phyloP scores from a whole-genome alignment of 176 grass and related monocot species.

The Echinochloa phyllopogon region DNA sequence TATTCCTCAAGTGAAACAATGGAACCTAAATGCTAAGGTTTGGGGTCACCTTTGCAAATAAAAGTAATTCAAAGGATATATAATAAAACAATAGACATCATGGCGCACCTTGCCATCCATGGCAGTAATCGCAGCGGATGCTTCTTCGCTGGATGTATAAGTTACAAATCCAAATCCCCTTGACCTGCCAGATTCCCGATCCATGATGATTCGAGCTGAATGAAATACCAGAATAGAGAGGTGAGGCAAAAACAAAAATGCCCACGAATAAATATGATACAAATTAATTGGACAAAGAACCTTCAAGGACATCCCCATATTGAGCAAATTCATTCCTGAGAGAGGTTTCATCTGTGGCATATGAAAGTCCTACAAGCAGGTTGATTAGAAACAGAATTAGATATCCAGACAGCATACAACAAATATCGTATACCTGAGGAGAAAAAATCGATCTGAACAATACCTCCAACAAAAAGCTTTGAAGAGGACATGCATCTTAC shows the following conservation, averaged over 20 bases:
- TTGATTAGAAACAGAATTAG: background rate
- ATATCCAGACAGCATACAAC: background rate
- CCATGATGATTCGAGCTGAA: conserved; percentile 74
- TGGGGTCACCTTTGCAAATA: background rate
- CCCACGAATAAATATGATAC: background rate
- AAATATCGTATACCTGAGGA: background rate
- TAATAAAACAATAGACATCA: conserved; percentile 1
- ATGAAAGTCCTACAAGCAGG: conserved; percentile 65
- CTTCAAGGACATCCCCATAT: conserved; percentile 87
- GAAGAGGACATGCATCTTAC: conserved; percentile 96
- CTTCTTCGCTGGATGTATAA: conserved; percentile 65
- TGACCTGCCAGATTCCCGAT: conserved; percentile 81
- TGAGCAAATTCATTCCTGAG: conserved; percentile 67
- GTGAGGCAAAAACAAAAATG: background rate
- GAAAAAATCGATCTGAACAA: conserved; percentile 3
- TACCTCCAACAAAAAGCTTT: conserved; percentile 89
- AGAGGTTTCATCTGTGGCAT: conserved; percentile 69
- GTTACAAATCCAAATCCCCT: conserved; percentile 93
- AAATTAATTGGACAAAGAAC: conserved; percentile 41
- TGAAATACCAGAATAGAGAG: conserved; percentile 22
- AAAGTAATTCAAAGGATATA: background rate
- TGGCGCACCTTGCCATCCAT: conserved; percentile 82
- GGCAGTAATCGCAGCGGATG: conserved; percentile 66
- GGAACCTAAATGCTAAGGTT: conserved; percentile 17
- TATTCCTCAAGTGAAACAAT: conserved; percentile 17